Percentiles rank a stretch among this genome's conserved stretches.
Conservation (phyloP, 495 filamentous ascomycete species). For the Daldinia decipiens region DNA sequence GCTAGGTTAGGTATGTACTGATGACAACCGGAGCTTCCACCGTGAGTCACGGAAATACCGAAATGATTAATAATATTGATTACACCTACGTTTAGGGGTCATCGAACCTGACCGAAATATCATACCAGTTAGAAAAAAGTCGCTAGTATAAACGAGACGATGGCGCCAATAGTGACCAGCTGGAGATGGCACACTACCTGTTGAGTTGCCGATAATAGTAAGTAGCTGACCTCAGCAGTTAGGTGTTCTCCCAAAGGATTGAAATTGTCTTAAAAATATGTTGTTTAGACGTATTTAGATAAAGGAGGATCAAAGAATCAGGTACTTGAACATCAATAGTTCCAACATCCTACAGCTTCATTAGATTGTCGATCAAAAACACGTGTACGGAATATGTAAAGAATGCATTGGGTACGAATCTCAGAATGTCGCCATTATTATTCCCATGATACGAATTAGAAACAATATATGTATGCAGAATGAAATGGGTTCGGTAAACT, state of each 20-base stretch:
- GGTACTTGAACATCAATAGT: too few relatives aligned
- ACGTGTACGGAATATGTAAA: too few relatives aligned
- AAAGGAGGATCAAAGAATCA: constrained; percentile 24
- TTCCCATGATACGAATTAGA: too few relatives aligned
- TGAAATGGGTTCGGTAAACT: constrained; percentile 2
- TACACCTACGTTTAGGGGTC: not conserved
- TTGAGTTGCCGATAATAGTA: constrained; percentile 17
- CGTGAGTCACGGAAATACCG: not conserved
- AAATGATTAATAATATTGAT: not conserved
- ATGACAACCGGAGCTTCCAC: not conserved
- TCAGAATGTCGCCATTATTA: too few relatives aligned
- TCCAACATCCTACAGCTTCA: too few relatives aligned
- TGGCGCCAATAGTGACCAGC: not conserved
- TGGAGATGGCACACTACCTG: not conserved
- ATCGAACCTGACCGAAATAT: not conserved
- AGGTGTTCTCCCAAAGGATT: constrained; percentile 9
- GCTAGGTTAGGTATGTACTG: too few relatives aligned
- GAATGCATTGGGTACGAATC: too few relatives aligned
- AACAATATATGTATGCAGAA: not conserved
- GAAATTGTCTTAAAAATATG: constrained; percentile 20
- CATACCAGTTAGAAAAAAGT: not conserved
- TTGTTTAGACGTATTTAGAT: constrained; percentile 13
- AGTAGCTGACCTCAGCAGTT: constrained; percentile 8
- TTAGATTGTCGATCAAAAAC: too few relatives aligned
- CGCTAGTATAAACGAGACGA: not conserved